phyloP scores from a whole-genome alignment of 1,139 yeast genomes.

The Magnusiomyces tetraspermus region DNA sequence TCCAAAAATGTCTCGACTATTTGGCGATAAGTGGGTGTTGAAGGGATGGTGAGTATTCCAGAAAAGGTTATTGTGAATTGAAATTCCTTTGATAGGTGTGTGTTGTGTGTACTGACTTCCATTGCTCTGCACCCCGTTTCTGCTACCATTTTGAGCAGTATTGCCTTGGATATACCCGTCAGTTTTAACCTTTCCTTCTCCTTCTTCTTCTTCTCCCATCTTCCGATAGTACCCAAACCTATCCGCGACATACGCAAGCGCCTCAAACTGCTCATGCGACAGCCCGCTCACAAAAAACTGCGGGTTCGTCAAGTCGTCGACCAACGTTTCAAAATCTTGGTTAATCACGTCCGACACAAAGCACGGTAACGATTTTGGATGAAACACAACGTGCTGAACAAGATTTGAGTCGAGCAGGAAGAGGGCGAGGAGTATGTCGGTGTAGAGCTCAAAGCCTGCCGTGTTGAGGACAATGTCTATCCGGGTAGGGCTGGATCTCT shows the following conservation, averaged over 20 bases:
- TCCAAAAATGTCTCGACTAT: too few relatives aligned
- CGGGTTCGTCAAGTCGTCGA: constrained; percentile 48
- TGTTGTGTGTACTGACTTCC: too few relatives aligned
- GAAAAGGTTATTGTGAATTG: too few relatives aligned
- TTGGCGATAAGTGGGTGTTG: too few relatives aligned
- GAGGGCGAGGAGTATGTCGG: constrained; percentile 69
- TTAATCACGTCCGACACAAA: constrained; percentile 96
- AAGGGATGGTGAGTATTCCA: too few relatives aligned
- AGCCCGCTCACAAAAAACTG: constrained; percentile 40
- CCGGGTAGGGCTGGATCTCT: too few relatives aligned
- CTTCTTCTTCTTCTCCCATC: constrained; percentile 11
- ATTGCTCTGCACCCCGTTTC: too few relatives aligned
- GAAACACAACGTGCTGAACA: constrained; percentile 57
- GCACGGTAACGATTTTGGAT: constrained; percentile 91
- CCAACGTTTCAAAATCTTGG: constrained; percentile 57
- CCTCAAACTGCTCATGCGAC: constrained; percentile 17
- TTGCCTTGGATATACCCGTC: too few relatives aligned
- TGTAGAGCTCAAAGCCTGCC: constrained; percentile 89
- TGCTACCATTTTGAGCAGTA: too few relatives aligned
- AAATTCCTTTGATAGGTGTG: too few relatives aligned
- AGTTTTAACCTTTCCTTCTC: too few relatives aligned
- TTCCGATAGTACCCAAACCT: constrained; percentile 39
- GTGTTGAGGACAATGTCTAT: constrained; percentile 87
- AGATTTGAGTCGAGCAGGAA: constrained; percentile 66
- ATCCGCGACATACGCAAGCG: constrained; percentile 40